phyloP scores from a whole-genome alignment of 2,329 filamentous ascomycete species.

The Ophiosphaerella korrae region DNA sequence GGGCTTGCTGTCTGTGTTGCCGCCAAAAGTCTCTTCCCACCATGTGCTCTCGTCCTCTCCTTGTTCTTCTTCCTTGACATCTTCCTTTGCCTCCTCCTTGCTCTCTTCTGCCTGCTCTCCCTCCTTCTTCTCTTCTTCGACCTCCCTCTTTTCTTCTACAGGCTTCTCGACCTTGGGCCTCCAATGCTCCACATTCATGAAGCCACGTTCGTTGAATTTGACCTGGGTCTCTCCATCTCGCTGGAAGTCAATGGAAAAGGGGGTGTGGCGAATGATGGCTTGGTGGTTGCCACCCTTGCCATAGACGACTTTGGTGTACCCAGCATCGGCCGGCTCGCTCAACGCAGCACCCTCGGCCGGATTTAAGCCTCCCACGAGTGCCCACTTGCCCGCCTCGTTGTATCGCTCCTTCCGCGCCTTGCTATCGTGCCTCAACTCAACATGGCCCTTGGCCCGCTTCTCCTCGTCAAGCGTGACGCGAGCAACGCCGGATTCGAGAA shows the following conservation, averaged over 20 bases:
- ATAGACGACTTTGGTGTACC: conserved; percentile 76
- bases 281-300: conserved; percentile 78
- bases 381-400: conserved; percentile 87
- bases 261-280: conserved; percentile 80
- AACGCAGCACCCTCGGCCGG: conserved; percentile 74
- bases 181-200: conserved; percentile 96
- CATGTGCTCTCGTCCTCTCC: conserved; percentile 84
- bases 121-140: conserved; percentile 51
- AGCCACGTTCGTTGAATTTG: conserved; percentile 85
- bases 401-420: conserved; percentile 88
- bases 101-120: conserved; percentile 50
- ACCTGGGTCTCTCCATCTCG: conserved; percentile 81
- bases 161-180: conserved; percentile 76
- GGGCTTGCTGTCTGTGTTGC: conserved; percentile 95
- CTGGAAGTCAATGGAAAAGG: conserved; percentile 85
- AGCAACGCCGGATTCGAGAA: conserved; percentile 86
- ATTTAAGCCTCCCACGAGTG: conserved; percentile 79
- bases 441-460: conserved; percentile 84
- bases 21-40: conserved; percentile 97
- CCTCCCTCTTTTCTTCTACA: conserved; percentile 56
- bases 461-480: conserved; percentile 92
- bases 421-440: conserved; percentile 84
- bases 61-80: conserved; percentile 51
- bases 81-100: conserved; percentile 69
- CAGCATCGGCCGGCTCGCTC: conserved; percentile 66